Evolutionary conservation across 331 rosid genomes (phyloP).

Genomic region (Quercus lobata): DNA sequence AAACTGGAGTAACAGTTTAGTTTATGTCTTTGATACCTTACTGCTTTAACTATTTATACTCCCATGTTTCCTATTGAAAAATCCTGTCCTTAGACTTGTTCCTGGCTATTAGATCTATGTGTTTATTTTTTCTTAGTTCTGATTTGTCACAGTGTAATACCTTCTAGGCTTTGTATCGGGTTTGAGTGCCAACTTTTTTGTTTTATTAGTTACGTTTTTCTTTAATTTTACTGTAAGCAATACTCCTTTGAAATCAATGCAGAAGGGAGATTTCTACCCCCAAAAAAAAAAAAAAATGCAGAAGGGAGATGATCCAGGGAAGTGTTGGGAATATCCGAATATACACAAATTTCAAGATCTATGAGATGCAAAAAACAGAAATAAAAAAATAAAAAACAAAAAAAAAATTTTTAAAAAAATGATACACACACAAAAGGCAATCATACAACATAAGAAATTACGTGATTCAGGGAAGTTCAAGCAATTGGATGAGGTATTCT

Average conservation of each 20-base stretch:
- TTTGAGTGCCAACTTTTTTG: background rate
- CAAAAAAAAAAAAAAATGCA: background rate
- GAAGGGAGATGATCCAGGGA: conserved; percentile 79
- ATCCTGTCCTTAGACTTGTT: background rate
- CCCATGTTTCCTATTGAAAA: background rate
- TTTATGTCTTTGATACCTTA: background rate
- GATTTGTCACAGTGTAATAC: background rate
- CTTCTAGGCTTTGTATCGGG: background rate
- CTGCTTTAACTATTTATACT: background rate
- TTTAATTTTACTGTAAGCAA: conserved; percentile 9
- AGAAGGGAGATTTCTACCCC: conserved; percentile 47
- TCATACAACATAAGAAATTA: too few species aligned
- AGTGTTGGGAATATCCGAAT: too few species aligned
- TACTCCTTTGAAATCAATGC: conserved; percentile 28
- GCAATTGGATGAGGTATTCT: conserved; percentile 73
- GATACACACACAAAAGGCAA: too few species aligned
- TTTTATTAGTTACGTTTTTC: background rate
- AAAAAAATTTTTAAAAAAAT: too few species aligned
- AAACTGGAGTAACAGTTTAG: too few species aligned
- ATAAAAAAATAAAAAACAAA: too few species aligned
- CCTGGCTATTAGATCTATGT: background rate
- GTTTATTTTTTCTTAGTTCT: background rate
- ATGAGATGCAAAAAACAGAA: too few species aligned
- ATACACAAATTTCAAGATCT: too few species aligned
- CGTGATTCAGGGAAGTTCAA: conserved; percentile 21